These are phyloP conservation scores for Penicillium coprophilum DNA, from an alignment of 495 filamentous ascomycete genomes.

Conservation along the genomic window DNA sequence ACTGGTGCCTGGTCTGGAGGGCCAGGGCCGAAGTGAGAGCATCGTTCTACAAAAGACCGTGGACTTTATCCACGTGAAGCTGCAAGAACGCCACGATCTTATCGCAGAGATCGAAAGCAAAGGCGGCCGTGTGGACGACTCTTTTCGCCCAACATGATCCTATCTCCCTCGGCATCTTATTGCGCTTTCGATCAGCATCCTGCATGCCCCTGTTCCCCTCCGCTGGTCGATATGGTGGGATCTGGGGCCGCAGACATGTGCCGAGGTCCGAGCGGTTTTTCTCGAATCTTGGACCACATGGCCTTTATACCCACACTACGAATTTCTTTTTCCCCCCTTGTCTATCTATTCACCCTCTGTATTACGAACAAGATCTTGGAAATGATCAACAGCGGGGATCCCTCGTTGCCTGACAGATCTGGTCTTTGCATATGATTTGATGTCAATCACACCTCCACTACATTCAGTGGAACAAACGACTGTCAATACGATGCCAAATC, in stretches of 20 bases:
- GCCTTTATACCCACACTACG: constrained; percentile 15
- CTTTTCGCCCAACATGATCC: constrained; percentile 36
- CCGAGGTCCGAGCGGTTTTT: constrained; percentile 21
- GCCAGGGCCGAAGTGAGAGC: constrained; percentile 82
- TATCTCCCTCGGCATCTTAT: background rate
- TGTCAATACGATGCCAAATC: background rate
- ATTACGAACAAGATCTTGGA: background rate
- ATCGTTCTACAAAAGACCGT: constrained; percentile 76
- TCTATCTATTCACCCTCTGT: constrained; percentile 4
- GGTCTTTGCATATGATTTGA: background rate
- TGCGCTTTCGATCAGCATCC: background rate
- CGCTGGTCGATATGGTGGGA: constrained; percentile 8
- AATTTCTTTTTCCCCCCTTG: constrained; percentile 18
- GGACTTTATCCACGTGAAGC: constrained; percentile 64
- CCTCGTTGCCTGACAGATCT: background rate
- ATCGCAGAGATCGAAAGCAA: constrained; percentile 60
- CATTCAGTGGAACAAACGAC: background rate
- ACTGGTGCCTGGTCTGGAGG: constrained; percentile 78
- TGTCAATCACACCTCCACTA: background rate
- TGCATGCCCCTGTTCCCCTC: constrained; percentile 1
- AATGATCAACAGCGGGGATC: constrained; percentile 6
- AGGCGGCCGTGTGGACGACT: constrained; percentile 57
- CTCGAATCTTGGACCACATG: constrained; percentile 9
- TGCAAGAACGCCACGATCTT: constrained; percentile 61
- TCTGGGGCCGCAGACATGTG: constrained; percentile 6